These are phyloP conservation scores for Mucor ambiguus DNA, from an alignment of 371 early-diverging fungal genomes.

Conservation along the genomic window DNA sequence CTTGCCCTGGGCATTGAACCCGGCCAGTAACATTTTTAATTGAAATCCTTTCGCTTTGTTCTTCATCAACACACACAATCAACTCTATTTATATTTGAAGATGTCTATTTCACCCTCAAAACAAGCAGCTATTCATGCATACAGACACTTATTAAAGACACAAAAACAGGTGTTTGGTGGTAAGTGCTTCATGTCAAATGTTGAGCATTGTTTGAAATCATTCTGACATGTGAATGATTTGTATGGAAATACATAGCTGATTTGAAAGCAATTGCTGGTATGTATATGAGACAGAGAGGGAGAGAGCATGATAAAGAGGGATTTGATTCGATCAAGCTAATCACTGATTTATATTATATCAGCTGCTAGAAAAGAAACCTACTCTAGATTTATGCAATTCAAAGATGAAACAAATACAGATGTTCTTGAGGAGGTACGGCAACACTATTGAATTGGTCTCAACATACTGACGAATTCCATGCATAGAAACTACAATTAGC, in stretches of 20 bases:
- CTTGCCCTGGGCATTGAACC: background rate
- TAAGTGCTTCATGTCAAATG: constrained; percentile 15
- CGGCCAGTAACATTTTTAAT: background rate
- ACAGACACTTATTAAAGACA: constrained; percentile 42
- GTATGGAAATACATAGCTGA: constrained; percentile 28
- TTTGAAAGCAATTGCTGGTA: constrained; percentile 39
- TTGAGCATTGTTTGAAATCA: background rate
- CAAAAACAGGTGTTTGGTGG: constrained; percentile 47
- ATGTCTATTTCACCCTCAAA: constrained; percentile 31
- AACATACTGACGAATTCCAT: background rate
- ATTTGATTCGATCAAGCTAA: background rate
- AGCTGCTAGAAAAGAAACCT: constrained; percentile 50
- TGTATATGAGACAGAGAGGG: background rate
- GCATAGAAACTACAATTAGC: constrained; percentile 45
- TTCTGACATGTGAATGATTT: background rate
- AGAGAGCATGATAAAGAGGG: background rate
- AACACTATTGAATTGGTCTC: background rate
- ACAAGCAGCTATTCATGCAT: constrained; percentile 46
- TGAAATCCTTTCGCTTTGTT: background rate
- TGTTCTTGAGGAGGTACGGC: constrained; percentile 46
- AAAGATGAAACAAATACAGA: constrained; percentile 48
- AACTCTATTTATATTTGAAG: background rate
- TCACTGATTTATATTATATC: background rate
- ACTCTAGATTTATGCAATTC: constrained; percentile 45
- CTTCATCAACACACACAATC: background rate